Conservation (phyloP, 1,284 basidiomycete genomes). For the Irpex sp. region DNA sequence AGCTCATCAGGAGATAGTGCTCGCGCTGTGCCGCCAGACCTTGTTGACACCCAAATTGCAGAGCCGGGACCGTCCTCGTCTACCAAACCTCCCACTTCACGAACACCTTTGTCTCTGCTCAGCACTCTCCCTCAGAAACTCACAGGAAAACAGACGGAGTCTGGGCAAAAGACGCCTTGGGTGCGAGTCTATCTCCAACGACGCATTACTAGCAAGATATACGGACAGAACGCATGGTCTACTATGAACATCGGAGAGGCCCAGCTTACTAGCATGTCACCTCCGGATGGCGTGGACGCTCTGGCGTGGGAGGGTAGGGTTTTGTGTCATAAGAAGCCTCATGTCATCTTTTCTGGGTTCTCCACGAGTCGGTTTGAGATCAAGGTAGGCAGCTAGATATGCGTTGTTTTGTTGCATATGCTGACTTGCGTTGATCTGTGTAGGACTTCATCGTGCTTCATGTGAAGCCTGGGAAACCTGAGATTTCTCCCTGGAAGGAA, state of each 20-base stretch:
- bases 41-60: no score
- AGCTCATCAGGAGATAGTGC: not conserved
- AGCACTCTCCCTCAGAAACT: not conserved
- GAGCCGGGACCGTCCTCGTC: not conserved
- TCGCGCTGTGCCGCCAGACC: not conserved
- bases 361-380: not conserved
- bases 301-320: not conserved
- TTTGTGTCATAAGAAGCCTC: not conserved
- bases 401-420: not conserved
- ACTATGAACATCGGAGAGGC: conserved; percentile 37
- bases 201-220: conserved; percentile 32
- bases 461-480: conserved; percentile 30
- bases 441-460: conserved; percentile 55
- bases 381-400: not conserved
- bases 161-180: not conserved
- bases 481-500: conserved; percentile 31
- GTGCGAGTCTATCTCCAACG: conserved; percentile 41
- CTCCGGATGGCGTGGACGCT: not conserved
- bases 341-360: not conserved
- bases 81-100: not conserved
- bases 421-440: not conserved
- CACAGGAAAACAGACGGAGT: no score
- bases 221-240: conserved; percentile 29
- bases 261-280: conserved; percentile 17
- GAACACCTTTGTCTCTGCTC: not conserved